Conservation (phyloP, 345 rosid genomes). For the Camelina hispida region DNA sequence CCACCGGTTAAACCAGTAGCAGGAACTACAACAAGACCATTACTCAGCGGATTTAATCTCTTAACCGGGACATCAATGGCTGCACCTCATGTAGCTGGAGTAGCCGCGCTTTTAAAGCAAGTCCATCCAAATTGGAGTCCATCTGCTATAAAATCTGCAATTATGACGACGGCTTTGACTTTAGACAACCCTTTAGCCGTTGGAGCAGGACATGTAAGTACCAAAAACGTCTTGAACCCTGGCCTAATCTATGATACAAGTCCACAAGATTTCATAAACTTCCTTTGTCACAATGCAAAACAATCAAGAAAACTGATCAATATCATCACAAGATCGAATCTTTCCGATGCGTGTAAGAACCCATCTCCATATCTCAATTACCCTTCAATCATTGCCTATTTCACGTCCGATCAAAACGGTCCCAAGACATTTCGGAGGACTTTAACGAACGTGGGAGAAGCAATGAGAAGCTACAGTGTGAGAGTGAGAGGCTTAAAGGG, state of each 20-base stretch:
- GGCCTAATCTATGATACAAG: slow-evolving; percentile 62
- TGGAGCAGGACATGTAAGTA: slow-evolving; percentile 61
- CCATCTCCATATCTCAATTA: slow-evolving; percentile 58
- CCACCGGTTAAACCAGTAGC: slow-evolving; percentile 27
- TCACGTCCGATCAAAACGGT: slow-evolving; percentile 35
- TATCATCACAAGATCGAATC: slow-evolving; percentile 51
- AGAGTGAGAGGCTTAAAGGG: slow-evolving; percentile 55
- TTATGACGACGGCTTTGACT: slow-evolving; percentile 57
- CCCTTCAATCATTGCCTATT: slow-evolving; percentile 61
- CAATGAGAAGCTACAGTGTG: slow-evolving; percentile 47
- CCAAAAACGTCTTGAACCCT: slow-evolving; percentile 57
- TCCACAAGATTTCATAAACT: slow-evolving; percentile 53
- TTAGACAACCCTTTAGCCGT: slow-evolving; percentile 64
- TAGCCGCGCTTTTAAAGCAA: slow-evolving; percentile 56
- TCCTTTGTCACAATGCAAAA: slow-evolving; percentile 52
- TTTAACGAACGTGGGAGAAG: slow-evolving; percentile 60
- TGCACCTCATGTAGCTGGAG: slow-evolving; percentile 61
- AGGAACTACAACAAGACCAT: slow-evolving; percentile 4
- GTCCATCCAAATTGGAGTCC: slow-evolving; percentile 63
- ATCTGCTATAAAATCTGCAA: slow-evolving; percentile 60
- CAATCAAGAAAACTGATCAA: slow-evolving; percentile 42
- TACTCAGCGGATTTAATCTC: slow-evolving; percentile 49
- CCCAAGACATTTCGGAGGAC: slow-evolving; percentile 50
- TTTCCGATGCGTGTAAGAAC: slow-evolving; percentile 38
- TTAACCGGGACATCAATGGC: slow-evolving; percentile 70